Percentiles rank a stretch among this genome's conserved stretches.
Conservation (phyloP, 305 asterid species). For the Solanum hybrid region DNA sequence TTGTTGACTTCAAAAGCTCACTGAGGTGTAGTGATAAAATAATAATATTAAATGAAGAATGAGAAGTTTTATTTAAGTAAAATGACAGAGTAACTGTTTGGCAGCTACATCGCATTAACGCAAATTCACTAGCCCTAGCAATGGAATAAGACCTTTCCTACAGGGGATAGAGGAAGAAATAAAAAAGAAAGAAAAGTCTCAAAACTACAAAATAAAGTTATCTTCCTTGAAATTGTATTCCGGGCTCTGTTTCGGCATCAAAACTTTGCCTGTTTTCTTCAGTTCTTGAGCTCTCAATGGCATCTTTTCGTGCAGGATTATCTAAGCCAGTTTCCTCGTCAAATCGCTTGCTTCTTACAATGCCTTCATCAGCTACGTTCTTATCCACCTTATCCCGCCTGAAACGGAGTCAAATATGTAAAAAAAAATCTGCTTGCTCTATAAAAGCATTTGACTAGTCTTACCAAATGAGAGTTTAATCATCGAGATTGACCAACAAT, state of each 20-base stretch:
- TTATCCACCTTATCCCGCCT: constrained; percentile 54
- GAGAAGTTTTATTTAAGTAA: neutral
- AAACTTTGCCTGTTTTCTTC: constrained; percentile 8
- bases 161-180: neutral
- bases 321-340: constrained; percentile 33
- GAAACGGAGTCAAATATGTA: constrained; percentile 9
- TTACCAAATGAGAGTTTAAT: neutral
- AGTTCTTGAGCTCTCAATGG: constrained; percentile 4
- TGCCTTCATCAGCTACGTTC: constrained; percentile 31
- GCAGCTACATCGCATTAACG: neutral
- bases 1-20: neutral
- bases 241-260: neutral
- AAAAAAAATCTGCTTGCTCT: neutral
- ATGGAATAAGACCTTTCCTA: neutral
- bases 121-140: neutral
- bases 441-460: neutral
- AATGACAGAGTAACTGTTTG: neutral
- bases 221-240: neutral
- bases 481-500: neutral
- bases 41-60: neutral
- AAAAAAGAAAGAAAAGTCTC: too few relatives aligned
- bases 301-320: constrained; percentile 9
- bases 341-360: constrained; percentile 28
- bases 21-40: neutral
- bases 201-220: neutral